A percentile compares a stretch with the other conserved stretches of the same genome.
Conservation (phyloP, 805 yeast species). For the Suhomyces sp. region DNA sequence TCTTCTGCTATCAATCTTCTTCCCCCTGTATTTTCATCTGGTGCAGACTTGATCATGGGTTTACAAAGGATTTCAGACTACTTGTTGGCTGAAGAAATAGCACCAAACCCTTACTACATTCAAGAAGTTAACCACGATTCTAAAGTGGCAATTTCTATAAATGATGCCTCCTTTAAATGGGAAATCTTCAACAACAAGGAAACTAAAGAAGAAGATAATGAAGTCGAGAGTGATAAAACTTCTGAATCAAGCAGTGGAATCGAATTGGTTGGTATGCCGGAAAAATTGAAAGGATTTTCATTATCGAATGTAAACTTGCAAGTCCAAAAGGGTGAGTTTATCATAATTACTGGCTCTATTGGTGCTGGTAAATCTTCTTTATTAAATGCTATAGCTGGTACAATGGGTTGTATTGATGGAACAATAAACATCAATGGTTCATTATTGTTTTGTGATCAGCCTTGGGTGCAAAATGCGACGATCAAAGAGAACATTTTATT, state of each 20-base stretch:
- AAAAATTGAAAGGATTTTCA: not conserved
- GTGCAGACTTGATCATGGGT: conserved; percentile 15
- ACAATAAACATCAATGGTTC: conserved; percentile 25
- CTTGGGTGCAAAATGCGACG: conserved; percentile 39
- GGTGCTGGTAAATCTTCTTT: conserved; percentile 40
- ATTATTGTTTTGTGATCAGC: conserved; percentile 30
- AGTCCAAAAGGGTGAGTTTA: conserved; percentile 32
- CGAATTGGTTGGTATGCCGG: too few relatives aligned
- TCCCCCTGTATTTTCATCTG: conserved; percentile 14
- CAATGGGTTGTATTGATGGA: conserved; percentile 30
- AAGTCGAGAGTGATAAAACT: not conserved
- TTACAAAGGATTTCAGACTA: conserved; percentile 24
- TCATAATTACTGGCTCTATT: conserved; percentile 37
- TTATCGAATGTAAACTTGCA: conserved; percentile 26
- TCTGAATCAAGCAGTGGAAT: not conserved
- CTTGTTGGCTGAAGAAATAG: conserved; percentile 23
- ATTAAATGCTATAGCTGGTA: conserved; percentile 36
- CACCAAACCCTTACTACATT: conserved; percentile 1
- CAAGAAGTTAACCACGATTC: conserved; percentile 2
- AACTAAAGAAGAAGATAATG: not conserved
- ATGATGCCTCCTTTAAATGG: conserved; percentile 30
- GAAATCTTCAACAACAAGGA: conserved; percentile 17
- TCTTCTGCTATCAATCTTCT: conserved; percentile 11
- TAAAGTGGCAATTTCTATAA: conserved; percentile 18
- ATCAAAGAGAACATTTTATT: conserved; percentile 33